Evolutionary conservation across 495 filamentous ascomycete genomes (phyloP).

Genomic region (Penicillium nucicola): DNA sequence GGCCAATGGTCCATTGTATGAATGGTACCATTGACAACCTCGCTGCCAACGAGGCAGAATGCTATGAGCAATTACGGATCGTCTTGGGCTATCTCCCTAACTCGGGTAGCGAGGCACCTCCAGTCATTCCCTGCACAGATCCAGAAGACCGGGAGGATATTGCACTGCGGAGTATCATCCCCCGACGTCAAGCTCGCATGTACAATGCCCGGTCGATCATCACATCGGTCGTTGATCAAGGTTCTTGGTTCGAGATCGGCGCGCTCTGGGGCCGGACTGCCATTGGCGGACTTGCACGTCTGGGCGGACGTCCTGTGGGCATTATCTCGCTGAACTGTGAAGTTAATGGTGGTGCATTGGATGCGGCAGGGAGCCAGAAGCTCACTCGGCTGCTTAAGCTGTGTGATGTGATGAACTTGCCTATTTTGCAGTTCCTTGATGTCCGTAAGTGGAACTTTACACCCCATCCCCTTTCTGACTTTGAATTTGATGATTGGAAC

Average conservation of each 20-base stretch:
- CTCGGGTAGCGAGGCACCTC: slow-evolving; percentile 51
- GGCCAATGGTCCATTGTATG: slow-evolving; percentile 56
- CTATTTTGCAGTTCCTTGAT: slow-evolving; percentile 61
- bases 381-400: slow-evolving; percentile 56
- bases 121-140: slow-evolving; percentile 44
- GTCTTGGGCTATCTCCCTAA: slow-evolving; percentile 57
- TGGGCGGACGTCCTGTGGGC: slow-evolving; percentile 54
- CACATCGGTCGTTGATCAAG: slow-evolving; percentile 49
- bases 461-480: neutral
- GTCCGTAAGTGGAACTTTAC: slow-evolving; percentile 36
- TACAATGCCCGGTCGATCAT: slow-evolving; percentile 58
- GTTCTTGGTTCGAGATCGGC: slow-evolving; percentile 62
- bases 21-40: slow-evolving; percentile 67
- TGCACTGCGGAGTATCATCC: slow-evolving; percentile 53
- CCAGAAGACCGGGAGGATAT: slow-evolving; percentile 43
- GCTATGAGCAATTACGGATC: slow-evolving; percentile 56
- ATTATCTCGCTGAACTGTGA: slow-evolving; percentile 57
- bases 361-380: slow-evolving; percentile 58
- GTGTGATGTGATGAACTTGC: slow-evolving; percentile 63
- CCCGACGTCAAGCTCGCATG: slow-evolving; percentile 55
- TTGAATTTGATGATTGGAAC: neutral
- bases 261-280: slow-evolving; percentile 58
- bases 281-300: slow-evolving; percentile 55
- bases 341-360: slow-evolving; percentile 57
- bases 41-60: slow-evolving; percentile 55